A percentile compares a stretch with the other conserved stretches of the same genome.
Evolutionary conservation across 495 filamentous ascomycete species (phyloP).

Genomic region (Aspergillus sclerotioniger): DNA sequence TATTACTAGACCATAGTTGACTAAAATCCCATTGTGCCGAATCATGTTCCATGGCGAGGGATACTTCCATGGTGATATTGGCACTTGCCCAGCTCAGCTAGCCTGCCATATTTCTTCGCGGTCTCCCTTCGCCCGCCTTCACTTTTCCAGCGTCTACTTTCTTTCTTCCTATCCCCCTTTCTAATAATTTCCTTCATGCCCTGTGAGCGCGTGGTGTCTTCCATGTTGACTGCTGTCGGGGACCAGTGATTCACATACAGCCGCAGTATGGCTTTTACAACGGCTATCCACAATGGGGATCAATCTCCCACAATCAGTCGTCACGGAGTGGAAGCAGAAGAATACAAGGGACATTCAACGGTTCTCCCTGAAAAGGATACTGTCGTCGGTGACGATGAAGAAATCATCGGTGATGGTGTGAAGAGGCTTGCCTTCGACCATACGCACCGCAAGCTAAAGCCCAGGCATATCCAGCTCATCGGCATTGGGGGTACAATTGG

Average conservation of each 20-base stretch:
- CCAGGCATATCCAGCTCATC: slow-evolving; percentile 70
- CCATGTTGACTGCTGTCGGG: not conserved
- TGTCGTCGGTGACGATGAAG: slow-evolving; percentile 17
- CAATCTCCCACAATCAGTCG: slow-evolving; percentile 16
- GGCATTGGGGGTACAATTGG: slow-evolving; percentile 77
- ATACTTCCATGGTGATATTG: slow-evolving; percentile 9
- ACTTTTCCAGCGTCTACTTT: not conserved
- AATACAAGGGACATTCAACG: slow-evolving; percentile 9
- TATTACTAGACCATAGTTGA: not conserved
- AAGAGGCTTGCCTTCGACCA: slow-evolving; percentile 38
- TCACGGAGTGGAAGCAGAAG: slow-evolving; percentile 16
- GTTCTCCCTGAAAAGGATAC: slow-evolving; percentile 22
- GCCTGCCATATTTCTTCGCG: not conserved
- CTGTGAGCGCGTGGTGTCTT: not conserved
- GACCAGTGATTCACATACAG: not conserved
- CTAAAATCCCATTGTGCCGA: not conserved
- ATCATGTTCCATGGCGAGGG: not conserved
- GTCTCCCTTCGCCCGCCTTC: slow-evolving; percentile 5
- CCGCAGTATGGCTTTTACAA: not conserved
- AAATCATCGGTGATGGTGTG: slow-evolving; percentile 27
- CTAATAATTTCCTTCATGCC: not conserved
- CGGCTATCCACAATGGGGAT: slow-evolving; percentile 7
- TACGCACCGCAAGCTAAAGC: slow-evolving; percentile 59
- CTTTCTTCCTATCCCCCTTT: not conserved
- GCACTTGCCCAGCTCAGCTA: not conserved